Percentiles rank a stretch among this genome's conserved stretches.
Conservation (phyloP, 2,329 filamentous ascomycete species). For the Talaromyces sp. region DNA sequence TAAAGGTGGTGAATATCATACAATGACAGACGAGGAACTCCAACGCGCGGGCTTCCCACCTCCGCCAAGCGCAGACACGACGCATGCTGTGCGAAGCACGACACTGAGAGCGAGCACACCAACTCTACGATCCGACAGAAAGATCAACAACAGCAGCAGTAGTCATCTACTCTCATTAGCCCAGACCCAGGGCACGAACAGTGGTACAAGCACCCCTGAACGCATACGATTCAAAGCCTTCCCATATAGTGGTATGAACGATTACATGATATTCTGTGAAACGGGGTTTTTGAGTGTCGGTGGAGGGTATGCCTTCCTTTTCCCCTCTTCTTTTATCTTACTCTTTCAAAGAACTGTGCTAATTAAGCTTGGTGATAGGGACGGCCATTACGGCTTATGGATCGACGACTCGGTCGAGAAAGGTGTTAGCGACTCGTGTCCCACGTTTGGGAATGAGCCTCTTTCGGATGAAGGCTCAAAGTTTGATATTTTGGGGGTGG, state of each 20-base stretch:
- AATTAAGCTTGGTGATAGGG: conserved; percentile 37
- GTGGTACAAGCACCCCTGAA: conserved; percentile 60
- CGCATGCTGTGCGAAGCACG: conserved; percentile 58
- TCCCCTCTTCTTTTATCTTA: not conserved
- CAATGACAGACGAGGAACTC: conserved; percentile 40
- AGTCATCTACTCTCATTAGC: conserved; percentile 10
- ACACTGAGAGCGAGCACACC: conserved; percentile 45
- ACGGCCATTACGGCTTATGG: conserved; percentile 92
- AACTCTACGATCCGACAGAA: not conserved
- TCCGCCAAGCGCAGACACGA: conserved; percentile 66
- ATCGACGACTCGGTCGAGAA: conserved; percentile 79
- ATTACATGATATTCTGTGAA: conserved; percentile 95
- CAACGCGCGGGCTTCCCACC: conserved; percentile 61
- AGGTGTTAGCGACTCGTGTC: conserved; percentile 77
- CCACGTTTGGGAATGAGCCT: conserved; percentile 92
- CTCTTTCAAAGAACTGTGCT: conserved; percentile 23
- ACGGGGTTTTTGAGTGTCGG: conserved; percentile 79
- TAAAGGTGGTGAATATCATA: conserved; percentile 5
- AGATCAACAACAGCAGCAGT: not conserved
- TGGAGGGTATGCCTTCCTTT: conserved; percentile 55
- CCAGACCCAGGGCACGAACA: conserved; percentile 26
- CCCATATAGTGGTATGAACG: conserved; percentile 91
- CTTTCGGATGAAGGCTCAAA: conserved; percentile 90
- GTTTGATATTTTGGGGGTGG: conserved; percentile 85
- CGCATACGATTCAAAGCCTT: conserved; percentile 94